A percentile compares a stretch with the other conserved stretches of the same genome.
phyloP scores from a whole-genome alignment of 192 early-diverging fungal species.

The Umbelopsis sp. region DNA sequence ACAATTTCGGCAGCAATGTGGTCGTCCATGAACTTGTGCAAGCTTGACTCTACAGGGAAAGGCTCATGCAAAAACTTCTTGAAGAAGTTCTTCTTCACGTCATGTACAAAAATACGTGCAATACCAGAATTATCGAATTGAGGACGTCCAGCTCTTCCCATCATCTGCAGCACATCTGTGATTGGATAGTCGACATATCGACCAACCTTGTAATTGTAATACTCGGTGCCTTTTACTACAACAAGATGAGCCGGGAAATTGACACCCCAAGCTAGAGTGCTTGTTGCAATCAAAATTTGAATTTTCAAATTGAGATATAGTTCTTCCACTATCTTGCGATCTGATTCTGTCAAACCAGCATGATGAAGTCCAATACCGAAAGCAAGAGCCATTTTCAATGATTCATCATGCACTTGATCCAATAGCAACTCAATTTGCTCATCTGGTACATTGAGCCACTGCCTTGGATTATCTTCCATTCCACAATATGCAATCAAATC shows the following conservation, averaged over 20 bases:
- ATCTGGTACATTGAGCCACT: constrained; percentile 73
- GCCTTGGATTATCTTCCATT: constrained; percentile 73
- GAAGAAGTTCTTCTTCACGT: constrained; percentile 95
- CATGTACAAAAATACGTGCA: constrained; percentile 94
- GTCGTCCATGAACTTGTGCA: constrained; percentile 94
- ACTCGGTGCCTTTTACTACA: constrained; percentile 96
- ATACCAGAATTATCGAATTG: constrained; percentile 64
- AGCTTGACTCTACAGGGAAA: constrained; percentile 91
- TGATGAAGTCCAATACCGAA: constrained; percentile 92
- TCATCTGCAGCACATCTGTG: constrained; percentile 97
- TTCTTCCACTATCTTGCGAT: constrained; percentile 71
- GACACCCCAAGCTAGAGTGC: constrained; percentile 93
- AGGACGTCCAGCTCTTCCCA: constrained; percentile 87
- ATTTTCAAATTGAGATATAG: constrained; percentile 80
- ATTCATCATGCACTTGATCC: constrained; percentile 71
- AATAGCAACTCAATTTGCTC: constrained; percentile 65
- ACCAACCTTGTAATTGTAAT: constrained; percentile 92
- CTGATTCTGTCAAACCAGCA: constrained; percentile 80
- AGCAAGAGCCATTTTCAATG: constrained; percentile 68
- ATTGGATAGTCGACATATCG: constrained; percentile 95
- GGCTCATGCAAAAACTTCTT: constrained; percentile 98
- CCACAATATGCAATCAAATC: constrained; percentile 83
- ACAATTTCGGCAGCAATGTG: constrained; percentile 98
- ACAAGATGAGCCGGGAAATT: constrained; percentile 83
- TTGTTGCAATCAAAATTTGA: constrained; percentile 88